Base-by-base conservation (phyloP, 305 asterid species). In the Rubia occidens region DNA sequence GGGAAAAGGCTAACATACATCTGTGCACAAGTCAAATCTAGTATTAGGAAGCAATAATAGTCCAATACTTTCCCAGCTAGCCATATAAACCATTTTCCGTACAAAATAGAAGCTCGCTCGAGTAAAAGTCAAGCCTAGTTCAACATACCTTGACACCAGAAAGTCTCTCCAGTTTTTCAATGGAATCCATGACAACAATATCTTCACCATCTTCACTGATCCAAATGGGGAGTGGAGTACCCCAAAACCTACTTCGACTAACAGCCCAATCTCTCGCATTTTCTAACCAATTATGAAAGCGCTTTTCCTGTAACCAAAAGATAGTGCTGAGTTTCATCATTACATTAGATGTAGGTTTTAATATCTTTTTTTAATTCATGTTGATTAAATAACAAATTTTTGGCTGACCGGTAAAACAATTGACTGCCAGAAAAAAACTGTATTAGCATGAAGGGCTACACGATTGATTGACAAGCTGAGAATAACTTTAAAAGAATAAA, bases 231-330 rank as follows among this genome's bases (percentile, higher is more conserved):
- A 94, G 95, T 20, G 99, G 99, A 40, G 99, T 94, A 24, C 99
- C 99, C 99, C 99, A 94, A 81, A 94, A 94, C 80, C 99, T 86
- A 82, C 97, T 94, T 78, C 99, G 88, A 78, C 96, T 90, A 76
- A 94, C 85, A 66, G 99, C 97, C 99, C 97, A 94, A 65, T 94
- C 97, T 75, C 97, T 72, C 43, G 99, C 99, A 83, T 94, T 91
- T 81, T 94, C 99, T 54, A 94, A 87, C 99, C 99, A 94, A 78
- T 89, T 94, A 77, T 94, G 97, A 72, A 94, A 94, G 6, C 97
- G 96, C 65, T 94, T 94, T 79, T 94, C 99, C 90, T 81, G 69
- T 47, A 58, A 65, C 26, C 45, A 54, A 64, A 35, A 69, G 8
- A 37, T 29, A 39, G n/a, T 40, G 54, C 47, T 5, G 14, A 35